Evolutionary conservation across 1,284 basidiomycete genomes (phyloP).

Genomic region (Gomphus bonarii): DNA sequence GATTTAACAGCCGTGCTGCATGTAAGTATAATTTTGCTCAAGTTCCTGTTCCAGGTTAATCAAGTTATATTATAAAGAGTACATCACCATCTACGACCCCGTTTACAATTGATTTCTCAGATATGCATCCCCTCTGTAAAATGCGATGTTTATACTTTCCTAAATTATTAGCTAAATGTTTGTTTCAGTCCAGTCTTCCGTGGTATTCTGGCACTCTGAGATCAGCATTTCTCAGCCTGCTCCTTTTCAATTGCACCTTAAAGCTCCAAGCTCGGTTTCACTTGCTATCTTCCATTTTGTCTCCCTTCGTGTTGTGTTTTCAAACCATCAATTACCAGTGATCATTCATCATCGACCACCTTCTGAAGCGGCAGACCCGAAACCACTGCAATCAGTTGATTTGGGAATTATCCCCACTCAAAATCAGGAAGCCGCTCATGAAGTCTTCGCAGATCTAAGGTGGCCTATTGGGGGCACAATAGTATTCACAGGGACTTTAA

Average conservation of each 20-base stretch:
- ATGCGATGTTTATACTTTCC: slow-evolving; percentile 9
- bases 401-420: slow-evolving; percentile 4
- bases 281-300: slow-evolving; percentile 49
- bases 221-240: slow-evolving; percentile 49
- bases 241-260: slow-evolving; percentile 63
- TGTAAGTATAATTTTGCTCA: slow-evolving; percentile 28
- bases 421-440: slow-evolving; percentile 10
- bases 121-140: slow-evolving; percentile 56
- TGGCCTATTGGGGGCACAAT: slow-evolving; percentile 45
- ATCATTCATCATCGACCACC: slow-evolving; percentile 32
- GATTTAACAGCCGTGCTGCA: slow-evolving; percentile 51
- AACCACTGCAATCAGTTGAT: slow-evolving; percentile 16
- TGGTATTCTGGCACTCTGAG: slow-evolving; percentile 61
- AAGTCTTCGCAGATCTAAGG: slow-evolving; percentile 32
- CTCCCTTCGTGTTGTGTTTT: slow-evolving; percentile 47
- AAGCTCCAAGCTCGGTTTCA: slow-evolving; percentile 33
- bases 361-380: slow-evolving; percentile 18
- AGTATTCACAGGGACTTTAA: slow-evolving; percentile 46
- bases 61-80: slow-evolving; percentile 33
- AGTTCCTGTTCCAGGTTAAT: neutral
- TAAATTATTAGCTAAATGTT: slow-evolving; percentile 3
- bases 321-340: slow-evolving; percentile 34
- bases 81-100: slow-evolving; percentile 52
- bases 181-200: slow-evolving; percentile 46
- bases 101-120: slow-evolving; percentile 51